Conservation (phyloP, 768 basidiomycete genomes). For the Hypholoma sublateritium region DNA sequence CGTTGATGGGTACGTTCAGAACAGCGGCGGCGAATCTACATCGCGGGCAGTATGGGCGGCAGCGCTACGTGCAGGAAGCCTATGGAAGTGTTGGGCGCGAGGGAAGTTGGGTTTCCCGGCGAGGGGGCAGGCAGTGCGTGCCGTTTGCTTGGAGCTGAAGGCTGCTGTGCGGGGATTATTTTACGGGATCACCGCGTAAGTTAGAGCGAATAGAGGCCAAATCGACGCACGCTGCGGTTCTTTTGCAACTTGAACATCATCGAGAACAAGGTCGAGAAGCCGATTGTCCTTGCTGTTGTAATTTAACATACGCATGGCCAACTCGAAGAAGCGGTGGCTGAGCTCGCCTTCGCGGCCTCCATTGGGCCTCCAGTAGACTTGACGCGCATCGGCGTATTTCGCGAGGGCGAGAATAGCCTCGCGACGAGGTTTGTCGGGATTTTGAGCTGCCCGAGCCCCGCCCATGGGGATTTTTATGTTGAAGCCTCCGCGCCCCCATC, state of each 20-base stretch:
- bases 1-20: no score
- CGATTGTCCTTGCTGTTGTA: constrained; percentile 77
- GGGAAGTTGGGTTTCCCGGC: no score
- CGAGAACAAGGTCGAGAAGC: constrained; percentile 93
- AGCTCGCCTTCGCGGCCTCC: constrained; percentile 88
- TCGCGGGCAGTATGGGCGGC: no score
- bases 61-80: no score
- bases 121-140: no score
- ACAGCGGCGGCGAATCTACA: no score
- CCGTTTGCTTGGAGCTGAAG: no score
- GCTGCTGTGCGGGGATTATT: no score
- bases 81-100: no score
- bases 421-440: constrained; percentile 79
- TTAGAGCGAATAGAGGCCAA: no score
- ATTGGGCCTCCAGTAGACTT: constrained; percentile 98
- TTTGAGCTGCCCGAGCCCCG: constrained; percentile 39
- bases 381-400: constrained; percentile 91
- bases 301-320: constrained; percentile 4
- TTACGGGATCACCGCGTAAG: no score
- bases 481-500: constrained; percentile 41
- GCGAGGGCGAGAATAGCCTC: constrained; percentile 93
- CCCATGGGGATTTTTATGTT: constrained; percentile 45
- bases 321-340: not conserved
- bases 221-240: constrained; percentile 62
- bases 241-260: constrained; percentile 94